phyloP scores from a whole-genome alignment of 441 rosid genomes.

The Erodium trifolium region DNA sequence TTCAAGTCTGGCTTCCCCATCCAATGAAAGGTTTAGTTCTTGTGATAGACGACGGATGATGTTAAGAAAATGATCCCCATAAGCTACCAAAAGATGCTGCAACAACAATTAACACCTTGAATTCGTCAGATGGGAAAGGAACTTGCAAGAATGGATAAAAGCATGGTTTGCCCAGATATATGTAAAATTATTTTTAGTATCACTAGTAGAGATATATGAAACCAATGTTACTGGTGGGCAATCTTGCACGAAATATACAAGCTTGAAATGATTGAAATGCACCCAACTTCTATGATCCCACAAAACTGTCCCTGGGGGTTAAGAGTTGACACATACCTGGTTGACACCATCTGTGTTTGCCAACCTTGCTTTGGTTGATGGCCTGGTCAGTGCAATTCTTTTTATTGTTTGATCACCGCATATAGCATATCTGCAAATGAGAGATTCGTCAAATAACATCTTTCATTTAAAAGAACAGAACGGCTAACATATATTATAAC shows the following conservation, averaged over 20 bases:
- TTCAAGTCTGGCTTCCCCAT: slow-evolving; percentile 26
- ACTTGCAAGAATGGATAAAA: not conserved
- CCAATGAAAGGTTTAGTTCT: slow-evolving; percentile 37
- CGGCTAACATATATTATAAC: not conserved
- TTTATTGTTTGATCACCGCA: slow-evolving; percentile 46
- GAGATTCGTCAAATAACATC: slow-evolving; percentile 7
- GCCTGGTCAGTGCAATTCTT: slow-evolving; percentile 35
- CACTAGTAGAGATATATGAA: not conserved
- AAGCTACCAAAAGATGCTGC: slow-evolving; percentile 36
- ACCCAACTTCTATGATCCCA: slow-evolving; percentile 1
- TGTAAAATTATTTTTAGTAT: not conserved
- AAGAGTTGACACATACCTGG: slow-evolving; percentile 29
- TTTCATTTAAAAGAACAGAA: slow-evolving; percentile 6
- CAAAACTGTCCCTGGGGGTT: not conserved
- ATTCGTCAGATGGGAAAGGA: not conserved
- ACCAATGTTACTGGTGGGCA: not conserved
- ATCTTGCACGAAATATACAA: not conserved
- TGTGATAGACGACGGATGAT: slow-evolving; percentile 27
- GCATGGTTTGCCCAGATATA: not conserved
- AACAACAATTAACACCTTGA: slow-evolving; percentile 15
- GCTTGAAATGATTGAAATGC: not conserved
- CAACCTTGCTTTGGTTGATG: slow-evolving; percentile 43
- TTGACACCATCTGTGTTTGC: slow-evolving; percentile 48
- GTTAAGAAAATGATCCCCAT: slow-evolving; percentile 40
- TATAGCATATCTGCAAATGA: slow-evolving; percentile 33